A percentile compares a stretch with the other conserved stretches of the same genome.
phyloP scores from a whole-genome alignment of 2,329 filamentous ascomycete species.

The Claviceps cyperi region DNA sequence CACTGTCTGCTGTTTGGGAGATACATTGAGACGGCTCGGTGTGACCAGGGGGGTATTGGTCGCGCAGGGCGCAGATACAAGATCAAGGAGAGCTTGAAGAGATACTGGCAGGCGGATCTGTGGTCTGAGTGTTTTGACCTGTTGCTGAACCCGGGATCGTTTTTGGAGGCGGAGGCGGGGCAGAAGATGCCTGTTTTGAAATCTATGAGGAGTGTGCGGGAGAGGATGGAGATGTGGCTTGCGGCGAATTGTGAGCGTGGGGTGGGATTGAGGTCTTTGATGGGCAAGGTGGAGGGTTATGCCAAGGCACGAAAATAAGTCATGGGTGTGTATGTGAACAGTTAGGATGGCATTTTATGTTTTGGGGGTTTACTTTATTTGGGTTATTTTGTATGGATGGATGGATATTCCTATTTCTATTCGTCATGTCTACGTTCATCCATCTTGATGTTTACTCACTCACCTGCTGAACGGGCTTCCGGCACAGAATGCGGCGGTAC shows the following conservation, averaged over 20 bases:
- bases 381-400: no score
- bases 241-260: slow-evolving; percentile 72
- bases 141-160: slow-evolving; percentile 64
- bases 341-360: not conserved
- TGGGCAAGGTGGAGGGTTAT: slow-evolving; percentile 48
- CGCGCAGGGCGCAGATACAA: slow-evolving; percentile 54
- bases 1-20: slow-evolving; percentile 86
- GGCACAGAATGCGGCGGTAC: no score
- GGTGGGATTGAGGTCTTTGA: slow-evolving; percentile 52
- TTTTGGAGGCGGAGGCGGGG: slow-evolving; percentile 47
- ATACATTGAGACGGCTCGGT: slow-evolving; percentile 71
- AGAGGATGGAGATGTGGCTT: slow-evolving; percentile 75
- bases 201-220: slow-evolving; percentile 53
- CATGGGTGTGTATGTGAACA: no score
- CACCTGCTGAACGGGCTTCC: no score
- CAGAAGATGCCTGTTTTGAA: slow-evolving; percentile 57
- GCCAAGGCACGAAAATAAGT: slow-evolving; percentile 21
- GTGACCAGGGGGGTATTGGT: slow-evolving; percentile 40
- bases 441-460: no score
- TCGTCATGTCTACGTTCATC: no score
- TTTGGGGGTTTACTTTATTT: not conserved
- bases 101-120: slow-evolving; percentile 93
- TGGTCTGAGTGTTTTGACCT: slow-evolving; percentile 76
- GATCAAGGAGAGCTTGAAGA: slow-evolving; percentile 70
- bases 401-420: no score